Evolutionary conservation across 2,329 filamentous ascomycete genomes (phyloP).

Genomic region (Botrytis fabae): DNA sequence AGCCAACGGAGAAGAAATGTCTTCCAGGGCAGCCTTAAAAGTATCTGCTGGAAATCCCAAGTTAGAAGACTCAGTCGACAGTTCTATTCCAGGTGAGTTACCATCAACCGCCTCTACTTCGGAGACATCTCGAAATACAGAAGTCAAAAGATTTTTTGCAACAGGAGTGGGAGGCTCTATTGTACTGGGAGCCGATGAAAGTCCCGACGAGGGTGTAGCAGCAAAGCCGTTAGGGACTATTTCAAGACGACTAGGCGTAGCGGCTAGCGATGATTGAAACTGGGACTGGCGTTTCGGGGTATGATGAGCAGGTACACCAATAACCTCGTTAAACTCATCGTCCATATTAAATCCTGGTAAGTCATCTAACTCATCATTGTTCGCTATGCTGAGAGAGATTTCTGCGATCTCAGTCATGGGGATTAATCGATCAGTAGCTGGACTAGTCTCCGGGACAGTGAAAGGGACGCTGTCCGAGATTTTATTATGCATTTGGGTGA

Average conservation of each 20-base stretch:
- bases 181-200: slow-evolving; percentile 15
- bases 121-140: not conserved
- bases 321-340: slow-evolving; percentile 31
- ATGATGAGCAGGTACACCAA: slow-evolving; percentile 19
- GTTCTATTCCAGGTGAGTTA: not conserved
- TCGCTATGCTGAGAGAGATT: slow-evolving; percentile 30
- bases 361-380: slow-evolving; percentile 29
- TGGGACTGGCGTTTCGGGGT: slow-evolving; percentile 9
- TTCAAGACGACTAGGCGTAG: not conserved
- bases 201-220: slow-evolving; percentile 7
- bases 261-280: not conserved
- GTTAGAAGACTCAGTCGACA: not conserved
- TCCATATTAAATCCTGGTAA: slow-evolving; percentile 38
- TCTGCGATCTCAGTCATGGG: slow-evolving; percentile 37
- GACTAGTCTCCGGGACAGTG: slow-evolving; percentile 40
- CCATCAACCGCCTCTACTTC: not conserved
- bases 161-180: slow-evolving; percentile 14
- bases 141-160: not conserved
- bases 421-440: slow-evolving; percentile 27
- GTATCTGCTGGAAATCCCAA: not conserved
- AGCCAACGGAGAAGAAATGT: not conserved
- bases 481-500: slow-evolving; percentile 16
- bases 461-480: slow-evolving; percentile 25
- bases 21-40: not conserved
- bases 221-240: not conserved